These are phyloP conservation scores for Jimgerdemannia flammicorona DNA, from an alignment of 192 early-diverging fungal species.

Conservation along the genomic window DNA sequence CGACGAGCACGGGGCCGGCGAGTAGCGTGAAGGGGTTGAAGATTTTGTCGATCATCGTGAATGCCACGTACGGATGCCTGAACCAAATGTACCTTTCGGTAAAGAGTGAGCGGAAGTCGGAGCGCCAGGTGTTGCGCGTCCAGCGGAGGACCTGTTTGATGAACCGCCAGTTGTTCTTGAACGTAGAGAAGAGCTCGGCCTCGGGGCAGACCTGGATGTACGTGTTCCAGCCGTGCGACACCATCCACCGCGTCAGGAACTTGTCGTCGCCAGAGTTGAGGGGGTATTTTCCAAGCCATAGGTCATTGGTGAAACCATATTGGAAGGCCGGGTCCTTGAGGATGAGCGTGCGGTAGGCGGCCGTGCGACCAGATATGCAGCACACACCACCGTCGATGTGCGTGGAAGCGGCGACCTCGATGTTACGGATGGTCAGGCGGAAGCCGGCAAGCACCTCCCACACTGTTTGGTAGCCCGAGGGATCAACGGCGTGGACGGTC, in stretches of 20 bases:
- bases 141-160: conserved; percentile 67
- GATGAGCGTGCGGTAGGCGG: conserved; percentile 65
- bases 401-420: conserved; percentile 69
- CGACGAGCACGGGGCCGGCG: conserved; percentile 57
- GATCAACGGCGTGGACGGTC: conserved; percentile 53
- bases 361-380: conserved; percentile 69
- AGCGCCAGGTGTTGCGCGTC: conserved; percentile 75
- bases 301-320: conserved; percentile 66
- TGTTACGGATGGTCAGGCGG: conserved; percentile 66
- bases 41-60: conserved; percentile 74
- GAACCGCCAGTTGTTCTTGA: conserved; percentile 76
- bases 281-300: conserved; percentile 69
- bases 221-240: conserved; percentile 65
- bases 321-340: conserved; percentile 70
- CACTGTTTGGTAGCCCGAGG: conserved; percentile 50
- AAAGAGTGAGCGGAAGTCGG: conserved; percentile 62
- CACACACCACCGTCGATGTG: conserved; percentile 75
- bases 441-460: conserved; percentile 74
- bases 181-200: conserved; percentile 65
- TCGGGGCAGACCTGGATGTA: conserved; percentile 64
- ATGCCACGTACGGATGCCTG: conserved; percentile 67
- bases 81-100: conserved; percentile 59
- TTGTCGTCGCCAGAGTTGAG: conserved; percentile 75
- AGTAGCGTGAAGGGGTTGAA: conserved; percentile 71
- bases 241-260: conserved; percentile 72